Conservation (phyloP, 106 monocot species). For the Alisma plantagoaquatica region DNA sequence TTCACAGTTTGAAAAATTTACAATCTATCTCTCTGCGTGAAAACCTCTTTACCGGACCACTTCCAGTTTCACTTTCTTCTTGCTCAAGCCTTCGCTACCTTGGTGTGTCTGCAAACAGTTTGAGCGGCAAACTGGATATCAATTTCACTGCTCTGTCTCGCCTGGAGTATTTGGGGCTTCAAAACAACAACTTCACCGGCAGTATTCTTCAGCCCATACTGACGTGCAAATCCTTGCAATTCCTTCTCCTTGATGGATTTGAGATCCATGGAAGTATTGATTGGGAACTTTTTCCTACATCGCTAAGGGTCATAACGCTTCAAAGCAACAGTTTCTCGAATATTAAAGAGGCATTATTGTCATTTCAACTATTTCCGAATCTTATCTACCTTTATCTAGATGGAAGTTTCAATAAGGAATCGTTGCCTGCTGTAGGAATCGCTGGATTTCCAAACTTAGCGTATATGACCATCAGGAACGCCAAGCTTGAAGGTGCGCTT, state of each 20-base stretch:
- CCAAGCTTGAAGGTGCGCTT: constrained; percentile 39
- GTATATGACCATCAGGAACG: constrained; percentile 48
- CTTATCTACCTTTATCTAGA: constrained; percentile 57
- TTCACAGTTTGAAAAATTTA: constrained; percentile 32
- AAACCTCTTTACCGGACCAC: constrained; percentile 36
- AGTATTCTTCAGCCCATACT: constrained; percentile 35
- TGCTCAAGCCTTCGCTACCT: constrained; percentile 31
- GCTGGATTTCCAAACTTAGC: constrained; percentile 30
- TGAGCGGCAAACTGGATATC: constrained; percentile 29
- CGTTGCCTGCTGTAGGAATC: constrained; percentile 18
- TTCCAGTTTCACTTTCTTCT: constrained; percentile 30
- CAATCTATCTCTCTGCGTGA: constrained; percentile 30
- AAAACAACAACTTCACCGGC: constrained; percentile 39
- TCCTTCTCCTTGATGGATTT: constrained; percentile 53
- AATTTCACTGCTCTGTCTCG: constrained; percentile 41
- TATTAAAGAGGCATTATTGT: constrained; percentile 26
- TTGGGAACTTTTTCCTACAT: constrained; percentile 30
- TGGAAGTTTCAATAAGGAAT: constrained; percentile 51
- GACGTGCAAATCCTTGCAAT: constrained; percentile 26
- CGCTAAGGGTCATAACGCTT: constrained; percentile 46
- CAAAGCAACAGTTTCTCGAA: constrained; percentile 62
- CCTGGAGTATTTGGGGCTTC: constrained; percentile 45
- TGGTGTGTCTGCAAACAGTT: constrained; percentile 45
- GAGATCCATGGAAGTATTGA: constrained; percentile 38
- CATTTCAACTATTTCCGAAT: constrained; percentile 38